Evolutionary conservation across 768 basidiomycete genomes (phyloP).

Genomic region (Phlegmacium glaucopus): DNA sequence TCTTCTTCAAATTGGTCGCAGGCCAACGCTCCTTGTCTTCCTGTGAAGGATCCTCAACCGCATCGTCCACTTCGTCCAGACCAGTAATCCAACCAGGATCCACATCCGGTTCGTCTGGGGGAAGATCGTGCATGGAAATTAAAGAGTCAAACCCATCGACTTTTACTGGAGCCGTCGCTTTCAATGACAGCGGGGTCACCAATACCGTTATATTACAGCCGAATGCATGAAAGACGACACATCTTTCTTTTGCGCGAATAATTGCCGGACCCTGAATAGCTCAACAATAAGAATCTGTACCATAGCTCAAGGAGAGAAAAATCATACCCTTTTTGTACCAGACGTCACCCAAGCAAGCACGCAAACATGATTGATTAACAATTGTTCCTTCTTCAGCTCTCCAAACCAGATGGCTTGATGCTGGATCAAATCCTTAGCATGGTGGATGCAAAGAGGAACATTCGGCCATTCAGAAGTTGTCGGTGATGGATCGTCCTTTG

Average conservation of each 20-base stretch:
- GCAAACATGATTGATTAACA: slow-evolving; percentile 31
- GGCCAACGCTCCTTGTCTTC: background rate
- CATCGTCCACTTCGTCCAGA: background rate
- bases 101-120: background rate
- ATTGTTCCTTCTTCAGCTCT: slow-evolving; percentile 19
- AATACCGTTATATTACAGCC: slow-evolving; percentile 36
- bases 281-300: background rate
- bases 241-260: slow-evolving; percentile 24
- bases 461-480: slow-evolving; percentile 15
- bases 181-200: slow-evolving; percentile 16
- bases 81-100: background rate
- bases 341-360: slow-evolving; percentile 40
- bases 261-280: slow-evolving; percentile 17
- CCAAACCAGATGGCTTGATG: slow-evolving; percentile 31
- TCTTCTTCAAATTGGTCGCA: slow-evolving; percentile 13
- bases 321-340: slow-evolving; percentile 33
- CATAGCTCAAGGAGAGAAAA: background rate
- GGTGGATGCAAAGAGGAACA: slow-evolving; percentile 22
- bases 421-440: slow-evolving; percentile 28
- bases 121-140: background rate
- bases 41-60: background rate
- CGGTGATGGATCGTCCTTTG: slow-evolving; percentile 2
- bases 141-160: background rate
- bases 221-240: slow-evolving; percentile 31
- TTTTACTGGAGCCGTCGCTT: slow-evolving; percentile 2